Evolutionary conservation across 1,139 yeast genomes (phyloP), one percentile per base, ranked within the genome.

Genomic region (Yamadazyma blattariae): DNA sequence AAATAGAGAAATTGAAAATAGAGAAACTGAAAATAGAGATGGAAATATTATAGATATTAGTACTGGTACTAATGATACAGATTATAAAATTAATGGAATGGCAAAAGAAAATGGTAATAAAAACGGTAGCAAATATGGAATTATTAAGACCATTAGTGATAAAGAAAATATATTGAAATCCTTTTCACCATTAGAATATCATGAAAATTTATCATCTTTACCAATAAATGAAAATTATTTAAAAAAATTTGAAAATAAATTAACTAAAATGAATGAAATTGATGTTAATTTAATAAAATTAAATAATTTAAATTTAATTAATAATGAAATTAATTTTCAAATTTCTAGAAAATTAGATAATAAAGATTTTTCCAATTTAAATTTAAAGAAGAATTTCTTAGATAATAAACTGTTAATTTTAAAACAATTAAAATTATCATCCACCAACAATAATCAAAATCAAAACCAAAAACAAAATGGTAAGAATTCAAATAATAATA

Each of bases 361-460:
- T 25, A 12, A 28, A 58, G 62, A 47, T 48, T 65, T 29, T 67
- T 67, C 37, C 51, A 70, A 35, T 59, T 58, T 36, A 59, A 65
- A 31, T 57, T 67, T 30, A 68, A 65, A 45, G 62, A 67, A 37
- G 15, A 27, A 45, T 48, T 64, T 30, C 51, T 57, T 29, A 46
- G 66, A 30, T 41, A 57, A 46, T 32, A 41, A 37, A 25, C 16
- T 26, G 7, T 36, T 30, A 12, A 25, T 45, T n/a, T 41, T 41
- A 27, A 38, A 34, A 19, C 40, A 38, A 32, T 48, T 29, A n/a
- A 27, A 25, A 15, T n/a, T n/a, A n/a, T n/a, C n/a, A n/a, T n/a
- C n/a, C n/a, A n/a, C n/a, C n/a, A n/a, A n/a, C n/a, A n/a, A n/a
- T n/a, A n/a, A n/a, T n/a, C n/a, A n/a, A n/a, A n/a, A n/a, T n/a